These are phyloP conservation scores for Pestalotiopsis sp. DNA, from an alignment of 2,329 filamentous ascomycete species.

Conservation along the genomic window DNA sequence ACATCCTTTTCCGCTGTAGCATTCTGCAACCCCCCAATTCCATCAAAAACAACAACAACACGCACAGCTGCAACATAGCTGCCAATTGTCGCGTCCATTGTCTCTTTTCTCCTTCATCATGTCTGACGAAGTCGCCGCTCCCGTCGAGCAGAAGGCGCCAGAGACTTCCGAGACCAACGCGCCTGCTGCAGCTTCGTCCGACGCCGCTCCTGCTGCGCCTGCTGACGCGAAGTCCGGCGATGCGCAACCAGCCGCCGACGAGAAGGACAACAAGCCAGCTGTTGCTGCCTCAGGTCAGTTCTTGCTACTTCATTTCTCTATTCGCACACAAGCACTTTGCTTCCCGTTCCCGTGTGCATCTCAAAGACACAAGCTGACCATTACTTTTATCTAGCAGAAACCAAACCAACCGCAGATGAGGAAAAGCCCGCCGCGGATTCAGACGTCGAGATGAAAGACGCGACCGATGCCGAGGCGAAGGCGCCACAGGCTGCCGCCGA, in stretches of 20 bases:
- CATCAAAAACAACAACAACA: not conserved
- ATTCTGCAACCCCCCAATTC: not conserved
- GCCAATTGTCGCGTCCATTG: conserved; percentile 7
- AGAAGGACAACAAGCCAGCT: conserved; percentile 14
- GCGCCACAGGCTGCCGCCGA: conserved; percentile 19
- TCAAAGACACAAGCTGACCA: conserved; percentile 23
- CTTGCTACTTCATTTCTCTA: not conserved
- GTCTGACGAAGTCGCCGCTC: conserved; percentile 29
- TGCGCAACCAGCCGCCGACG: conserved; percentile 18
- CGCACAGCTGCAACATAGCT: not conserved
- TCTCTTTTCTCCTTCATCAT: conserved; percentile 19
- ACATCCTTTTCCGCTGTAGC: not conserved
- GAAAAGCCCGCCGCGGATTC: conserved; percentile 29
- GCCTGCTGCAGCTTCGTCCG: conserved; percentile 9
- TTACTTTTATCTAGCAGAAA: conserved; percentile 20
- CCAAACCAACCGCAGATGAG: conserved; percentile 26
- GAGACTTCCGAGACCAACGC: conserved; percentile 12
- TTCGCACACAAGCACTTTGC: not conserved
- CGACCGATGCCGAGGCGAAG: conserved; percentile 25
- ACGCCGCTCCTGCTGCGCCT: conserved; percentile 10
- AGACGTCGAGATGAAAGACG: conserved; percentile 32
- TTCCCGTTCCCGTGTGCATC: not conserved
- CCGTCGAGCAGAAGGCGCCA: conserved; percentile 22
- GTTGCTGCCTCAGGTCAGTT: conserved; percentile 15
- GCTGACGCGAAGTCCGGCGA: not conserved